These are phyloP conservation scores for Blastobotrys chiropterorum DNA, from an alignment of 805 yeast species.

Conservation along the genomic window DNA sequence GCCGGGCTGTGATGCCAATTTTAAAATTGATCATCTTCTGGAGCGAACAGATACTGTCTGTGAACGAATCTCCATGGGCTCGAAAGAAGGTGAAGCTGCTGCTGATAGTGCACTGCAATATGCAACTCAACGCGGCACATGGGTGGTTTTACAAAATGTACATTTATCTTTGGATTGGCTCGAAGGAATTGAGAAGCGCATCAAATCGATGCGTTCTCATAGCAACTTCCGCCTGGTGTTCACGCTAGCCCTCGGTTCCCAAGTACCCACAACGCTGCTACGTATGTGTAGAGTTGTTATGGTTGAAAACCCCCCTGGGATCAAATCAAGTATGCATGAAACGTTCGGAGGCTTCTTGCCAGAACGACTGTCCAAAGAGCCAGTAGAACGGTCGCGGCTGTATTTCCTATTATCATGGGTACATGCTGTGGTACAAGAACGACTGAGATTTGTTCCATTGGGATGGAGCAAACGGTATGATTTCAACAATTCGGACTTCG, in stretches of 20 bases:
- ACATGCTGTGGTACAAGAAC: slow-evolving; percentile 56
- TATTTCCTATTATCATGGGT: slow-evolving; percentile 61
- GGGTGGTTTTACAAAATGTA: slow-evolving; percentile 77
- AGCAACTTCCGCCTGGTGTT: slow-evolving; percentile 51
- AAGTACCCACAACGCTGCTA: slow-evolving; percentile 51
- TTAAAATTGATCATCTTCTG: slow-evolving; percentile 44
- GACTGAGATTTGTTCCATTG: slow-evolving; percentile 52
- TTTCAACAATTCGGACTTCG: slow-evolving; percentile 67
- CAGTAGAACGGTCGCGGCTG: slow-evolving; percentile 43
- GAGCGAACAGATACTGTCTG: slow-evolving; percentile 24
- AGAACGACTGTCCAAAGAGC: slow-evolving; percentile 20
- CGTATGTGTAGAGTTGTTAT: slow-evolving; percentile 49
- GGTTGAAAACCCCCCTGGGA: slow-evolving; percentile 58
- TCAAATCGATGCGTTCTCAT: slow-evolving; percentile 31
- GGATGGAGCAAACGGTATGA: slow-evolving; percentile 62
- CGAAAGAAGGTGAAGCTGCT: slow-evolving; percentile 52
- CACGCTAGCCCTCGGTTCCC: slow-evolving; percentile 49
- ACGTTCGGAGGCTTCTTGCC: slow-evolving; percentile 27
- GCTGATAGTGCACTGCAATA: slow-evolving; percentile 50
- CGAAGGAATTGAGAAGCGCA: slow-evolving; percentile 43
- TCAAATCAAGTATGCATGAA: slow-evolving; percentile 43
- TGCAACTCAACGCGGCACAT: slow-evolving; percentile 45
- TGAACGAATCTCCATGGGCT: slow-evolving; percentile 60
- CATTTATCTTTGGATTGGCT: slow-evolving; percentile 70
- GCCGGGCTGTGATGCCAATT: slow-evolving; percentile 62